Evolutionary conservation across 164 flowering plant species (phyloP), one percentile per base, ranked within the genome.

Genomic region (Macadamia integrifolia): DNA sequence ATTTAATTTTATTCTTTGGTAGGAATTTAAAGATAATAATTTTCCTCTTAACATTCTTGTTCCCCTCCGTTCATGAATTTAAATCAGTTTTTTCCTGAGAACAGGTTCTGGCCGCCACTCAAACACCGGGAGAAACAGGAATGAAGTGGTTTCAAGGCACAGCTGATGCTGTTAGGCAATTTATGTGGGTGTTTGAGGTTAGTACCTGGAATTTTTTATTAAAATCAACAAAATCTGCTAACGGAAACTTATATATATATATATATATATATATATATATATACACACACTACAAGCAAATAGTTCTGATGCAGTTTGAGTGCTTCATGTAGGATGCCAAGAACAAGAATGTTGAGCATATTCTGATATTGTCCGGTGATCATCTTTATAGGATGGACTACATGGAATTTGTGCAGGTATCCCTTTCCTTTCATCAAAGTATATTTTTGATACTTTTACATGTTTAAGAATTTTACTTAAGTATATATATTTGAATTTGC

Each of bases 81-180:
- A 44, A 23, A 44, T 28, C 32, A 30, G 46, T 17, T 42, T 52
- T 66, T 60, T 43, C 15, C 18, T 3, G 50, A 2, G 8, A 9
- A 35, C 66, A 91, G 97, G 91, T 88, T 74, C 69, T 91, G 50
- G 97, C 97, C 46, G 97, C 97, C 14, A 91, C 94, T 64, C 97
- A 88, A 78, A 91, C 97, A 35, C 84, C 93, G 15, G 97, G 97
- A 30, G 94, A 88, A 68, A 71, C 91, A 53, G 97, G 97, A 67
- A 85, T 84, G 74, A 84, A 58, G 75, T 88, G 90, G 98, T 94
- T 94, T 69, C 99, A 92, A 74, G 99, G 99, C 74, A 94, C 99
- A 49, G 99, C 99, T 11, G 99, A 94, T 81, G 99, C 97, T 66
- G 97, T 94, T 69, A 85, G 99, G 69, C 97, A 94, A 67, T 90